phyloP scores from a whole-genome alignment of 306 rosid species.

The Dicorynia guianensis region DNA sequence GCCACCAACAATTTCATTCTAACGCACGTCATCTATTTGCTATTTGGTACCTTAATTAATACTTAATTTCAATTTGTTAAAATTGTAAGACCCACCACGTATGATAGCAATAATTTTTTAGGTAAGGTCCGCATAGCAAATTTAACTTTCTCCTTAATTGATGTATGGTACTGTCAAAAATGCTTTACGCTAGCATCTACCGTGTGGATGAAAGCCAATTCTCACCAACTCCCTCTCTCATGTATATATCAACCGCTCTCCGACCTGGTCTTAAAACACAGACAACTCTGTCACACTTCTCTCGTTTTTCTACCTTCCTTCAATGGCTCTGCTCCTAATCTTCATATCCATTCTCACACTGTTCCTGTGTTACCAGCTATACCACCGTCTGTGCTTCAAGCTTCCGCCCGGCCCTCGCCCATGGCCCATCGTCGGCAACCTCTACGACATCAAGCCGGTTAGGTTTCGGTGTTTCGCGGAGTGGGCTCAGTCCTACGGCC shows the following conservation, averaged over 20 bases:
- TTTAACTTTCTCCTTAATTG: no score
- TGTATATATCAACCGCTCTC: slow-evolving; percentile 37
- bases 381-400: slow-evolving; percentile 62
- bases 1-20: no score
- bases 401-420: slow-evolving; percentile 91
- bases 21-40: no score
- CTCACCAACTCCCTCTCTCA: slow-evolving; percentile 55
- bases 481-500: slow-evolving; percentile 82
- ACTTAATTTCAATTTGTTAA: no score
- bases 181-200: background rate
- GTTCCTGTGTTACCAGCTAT: slow-evolving; percentile 51
- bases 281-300: background rate
- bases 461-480: slow-evolving; percentile 84
- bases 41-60: no score
- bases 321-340: slow-evolving; percentile 42
- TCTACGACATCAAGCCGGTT: slow-evolving; percentile 80
- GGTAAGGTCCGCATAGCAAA: no score
- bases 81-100: no score
- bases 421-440: slow-evolving; percentile 86
- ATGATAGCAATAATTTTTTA: no score
- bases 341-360: slow-evolving; percentile 40
- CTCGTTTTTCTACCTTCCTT: rapidly evolving
- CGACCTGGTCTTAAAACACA: slow-evolving; percentile 22
- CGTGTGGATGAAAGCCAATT: slow-evolving; percentile 9
- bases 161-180: no score